Evolutionary conservation across 2,329 filamentous ascomycete species (phyloP).

Genomic region (Epicoccum nigrum): DNA sequence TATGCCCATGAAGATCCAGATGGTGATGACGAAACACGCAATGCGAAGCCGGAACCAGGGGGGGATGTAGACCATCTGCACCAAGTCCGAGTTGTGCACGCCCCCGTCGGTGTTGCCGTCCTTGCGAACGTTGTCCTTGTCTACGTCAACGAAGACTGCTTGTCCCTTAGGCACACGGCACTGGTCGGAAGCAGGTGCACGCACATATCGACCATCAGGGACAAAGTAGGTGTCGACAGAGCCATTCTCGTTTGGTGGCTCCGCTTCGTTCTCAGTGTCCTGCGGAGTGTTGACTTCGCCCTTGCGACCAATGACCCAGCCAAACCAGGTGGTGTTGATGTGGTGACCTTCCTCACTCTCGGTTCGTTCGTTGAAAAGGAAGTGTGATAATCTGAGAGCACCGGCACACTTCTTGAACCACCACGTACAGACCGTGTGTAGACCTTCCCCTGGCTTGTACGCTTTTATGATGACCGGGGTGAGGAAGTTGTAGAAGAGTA

Average conservation of each 20-base stretch:
- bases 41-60: conserved; percentile 83
- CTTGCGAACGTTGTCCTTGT: conserved; percentile 68
- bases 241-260: conserved; percentile 48
- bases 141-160: conserved; percentile 79
- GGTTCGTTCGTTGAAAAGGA: conserved; percentile 84
- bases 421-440: conserved; percentile 90
- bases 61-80: conserved; percentile 71
- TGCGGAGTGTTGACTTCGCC: conserved; percentile 46
- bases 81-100: conserved; percentile 53
- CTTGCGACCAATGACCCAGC: conserved; percentile 57
- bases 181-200: conserved; percentile 92
- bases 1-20: conserved; percentile 91
- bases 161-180: conserved; percentile 89
- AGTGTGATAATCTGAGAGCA: conserved; percentile 81
- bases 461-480: conserved; percentile 86
- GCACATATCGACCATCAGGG: conserved; percentile 80
- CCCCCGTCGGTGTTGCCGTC: conserved; percentile 60
- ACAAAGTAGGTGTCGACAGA: conserved; percentile 59
- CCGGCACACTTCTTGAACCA: conserved; percentile 92
- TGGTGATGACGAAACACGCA: conserved; percentile 81
- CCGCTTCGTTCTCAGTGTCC: conserved; percentile 38
- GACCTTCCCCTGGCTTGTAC: conserved; percentile 81
- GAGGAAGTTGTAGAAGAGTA: conserved; percentile 95
- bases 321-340: conserved; percentile 65
- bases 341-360: conserved; percentile 81